Evolutionary conservation across 163 green algal species (phyloP).

Genomic region (Scenedesmus sp.): DNA sequence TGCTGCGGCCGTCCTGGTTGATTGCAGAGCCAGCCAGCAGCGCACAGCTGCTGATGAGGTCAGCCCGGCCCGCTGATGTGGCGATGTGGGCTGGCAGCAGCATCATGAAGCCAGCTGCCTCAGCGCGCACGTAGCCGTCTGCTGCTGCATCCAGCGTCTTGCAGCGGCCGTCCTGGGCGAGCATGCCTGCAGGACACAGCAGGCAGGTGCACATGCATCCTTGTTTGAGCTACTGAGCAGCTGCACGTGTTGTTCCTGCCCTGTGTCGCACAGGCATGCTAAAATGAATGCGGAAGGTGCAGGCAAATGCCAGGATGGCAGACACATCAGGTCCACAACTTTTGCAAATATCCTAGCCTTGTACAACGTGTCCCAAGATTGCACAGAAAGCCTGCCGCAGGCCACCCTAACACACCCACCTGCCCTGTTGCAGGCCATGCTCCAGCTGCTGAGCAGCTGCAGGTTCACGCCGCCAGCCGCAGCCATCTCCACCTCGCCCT

Average conservation of each 20-base stretch:
- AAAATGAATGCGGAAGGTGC: too few species aligned
- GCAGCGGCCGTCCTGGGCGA: constrained; percentile 87
- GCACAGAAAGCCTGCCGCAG: too few species aligned
- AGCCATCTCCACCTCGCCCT: constrained; percentile 52
- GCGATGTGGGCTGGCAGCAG: constrained; percentile 22
- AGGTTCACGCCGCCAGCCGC: constrained; percentile 72
- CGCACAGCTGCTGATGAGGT: background rate
- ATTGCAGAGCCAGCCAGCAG: constrained; percentile 61
- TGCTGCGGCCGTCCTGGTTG: constrained; percentile 89
- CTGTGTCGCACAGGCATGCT: too few species aligned
- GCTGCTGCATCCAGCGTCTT: constrained; percentile 90
- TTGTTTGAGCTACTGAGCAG: background rate
- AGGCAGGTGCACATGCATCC: background rate
- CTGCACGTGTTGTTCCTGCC: background rate
- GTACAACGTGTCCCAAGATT: too few species aligned
- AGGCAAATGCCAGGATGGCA: too few species aligned
- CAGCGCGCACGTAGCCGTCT: constrained; percentile 85
- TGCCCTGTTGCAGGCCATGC: constrained; percentile 63
- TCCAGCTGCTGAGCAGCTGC: constrained; percentile 71
- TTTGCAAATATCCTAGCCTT: too few species aligned
- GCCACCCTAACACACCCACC: background rate
- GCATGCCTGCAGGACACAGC: constrained; percentile 72
- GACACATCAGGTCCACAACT: too few species aligned
- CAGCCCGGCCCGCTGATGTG: background rate
- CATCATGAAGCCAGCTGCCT: constrained; percentile 75